Percentiles rank a stretch among this genome's conserved stretches.
Evolutionary conservation across 371 early-diverging fungal genomes (phyloP).

Genomic region (Rhizomucor miehei): DNA sequence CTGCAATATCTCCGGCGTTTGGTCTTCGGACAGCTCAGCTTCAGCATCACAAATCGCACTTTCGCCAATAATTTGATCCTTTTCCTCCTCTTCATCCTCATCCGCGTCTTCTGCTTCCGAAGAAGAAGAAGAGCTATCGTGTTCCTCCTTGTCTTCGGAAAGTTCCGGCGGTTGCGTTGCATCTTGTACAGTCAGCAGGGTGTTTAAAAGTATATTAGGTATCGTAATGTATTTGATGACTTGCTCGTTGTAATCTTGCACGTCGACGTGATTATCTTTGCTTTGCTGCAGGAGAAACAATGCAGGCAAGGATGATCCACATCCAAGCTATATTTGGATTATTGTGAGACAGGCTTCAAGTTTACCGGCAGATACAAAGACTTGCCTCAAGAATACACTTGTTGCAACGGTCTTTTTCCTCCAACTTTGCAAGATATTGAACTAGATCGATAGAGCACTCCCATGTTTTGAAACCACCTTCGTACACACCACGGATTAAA

Average conservation of each 20-base stretch:
- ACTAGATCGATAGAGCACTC: conserved; percentile 89
- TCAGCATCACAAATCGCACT: conserved; percentile 45
- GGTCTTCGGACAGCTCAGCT: conserved; percentile 46
- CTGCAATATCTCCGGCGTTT: conserved; percentile 33
- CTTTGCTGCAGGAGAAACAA: conserved; percentile 64
- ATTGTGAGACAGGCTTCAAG: background rate
- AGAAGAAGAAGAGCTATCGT: no score
- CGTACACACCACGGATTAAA: conserved; percentile 84
- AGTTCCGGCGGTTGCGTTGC: conserved; percentile 13
- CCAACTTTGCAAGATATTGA: conserved; percentile 53
- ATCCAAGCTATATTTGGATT: conserved; percentile 77
- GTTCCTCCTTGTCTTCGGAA: conserved; percentile 27
- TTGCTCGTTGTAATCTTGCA: conserved; percentile 92
- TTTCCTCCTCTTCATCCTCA: conserved; percentile 53
- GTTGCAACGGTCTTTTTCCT: conserved; percentile 34
- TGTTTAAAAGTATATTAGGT: conserved; percentile 87
- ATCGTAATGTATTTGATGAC: conserved; percentile 84
- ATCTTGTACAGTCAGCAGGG: conserved; percentile 39
- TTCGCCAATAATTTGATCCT: conserved; percentile 43
- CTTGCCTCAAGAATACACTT: conserved; percentile 68
- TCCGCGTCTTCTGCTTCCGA: conserved; percentile 7
- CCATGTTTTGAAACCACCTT: conserved; percentile 97
- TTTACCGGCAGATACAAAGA: background rate
- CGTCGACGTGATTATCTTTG: conserved; percentile 61
- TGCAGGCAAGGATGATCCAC: conserved; percentile 88